Percentiles rank a stretch among this genome's conserved stretches.
Conservation (phyloP, 2,329 filamentous ascomycete genomes). For the Atkinsonella texensis region DNA sequence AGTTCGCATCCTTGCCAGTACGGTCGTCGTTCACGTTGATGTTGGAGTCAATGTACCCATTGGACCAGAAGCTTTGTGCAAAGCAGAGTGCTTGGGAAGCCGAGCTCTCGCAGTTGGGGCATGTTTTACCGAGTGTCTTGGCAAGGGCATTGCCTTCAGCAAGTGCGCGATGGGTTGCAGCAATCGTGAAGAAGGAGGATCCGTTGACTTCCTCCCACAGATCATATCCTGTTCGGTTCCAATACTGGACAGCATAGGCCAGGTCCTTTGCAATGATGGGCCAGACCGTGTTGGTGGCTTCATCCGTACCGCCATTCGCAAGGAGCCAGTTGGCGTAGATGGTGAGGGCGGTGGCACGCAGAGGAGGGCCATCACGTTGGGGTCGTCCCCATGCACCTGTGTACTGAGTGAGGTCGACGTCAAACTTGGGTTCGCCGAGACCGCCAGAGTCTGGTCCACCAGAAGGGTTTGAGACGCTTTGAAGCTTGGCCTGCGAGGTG, state of each 20-base stretch:
- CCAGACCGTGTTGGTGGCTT: slow-evolving; percentile 49
- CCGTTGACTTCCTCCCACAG: slow-evolving; percentile 75
- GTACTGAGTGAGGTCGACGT: slow-evolving; percentile 49
- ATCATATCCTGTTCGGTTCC: slow-evolving; percentile 56
- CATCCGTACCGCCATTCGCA: slow-evolving; percentile 48
- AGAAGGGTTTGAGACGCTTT: slow-evolving; percentile 55
- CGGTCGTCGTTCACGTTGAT: slow-evolving; percentile 51
- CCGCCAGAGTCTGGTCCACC: slow-evolving; percentile 38
- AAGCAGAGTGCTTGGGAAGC: slow-evolving; percentile 64
- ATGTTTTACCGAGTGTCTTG: slow-evolving; percentile 46
- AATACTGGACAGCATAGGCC: slow-evolving; percentile 62
- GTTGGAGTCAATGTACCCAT: slow-evolving; percentile 56
- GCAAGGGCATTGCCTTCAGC: slow-evolving; percentile 58
- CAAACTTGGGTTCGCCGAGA: slow-evolving; percentile 62
- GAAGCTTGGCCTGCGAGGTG: slow-evolving; percentile 50
- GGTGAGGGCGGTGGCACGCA: slow-evolving; percentile 63
- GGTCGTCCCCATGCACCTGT: slow-evolving; percentile 61
- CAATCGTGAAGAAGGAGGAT: slow-evolving; percentile 68
- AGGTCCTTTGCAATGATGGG: slow-evolving; percentile 67
- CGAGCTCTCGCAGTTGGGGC: slow-evolving; percentile 47
- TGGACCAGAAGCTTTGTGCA: slow-evolving; percentile 61
- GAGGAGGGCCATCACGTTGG: slow-evolving; percentile 66
- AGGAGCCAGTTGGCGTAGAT: slow-evolving; percentile 63
- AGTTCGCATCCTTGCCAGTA: slow-evolving; percentile 60
- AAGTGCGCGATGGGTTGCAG: slow-evolving; percentile 56